Percentiles rank a stretch among this genome's conserved stretches.
Conservation (phyloP, 495 filamentous ascomycete species). For the Xylaria telfairii region DNA sequence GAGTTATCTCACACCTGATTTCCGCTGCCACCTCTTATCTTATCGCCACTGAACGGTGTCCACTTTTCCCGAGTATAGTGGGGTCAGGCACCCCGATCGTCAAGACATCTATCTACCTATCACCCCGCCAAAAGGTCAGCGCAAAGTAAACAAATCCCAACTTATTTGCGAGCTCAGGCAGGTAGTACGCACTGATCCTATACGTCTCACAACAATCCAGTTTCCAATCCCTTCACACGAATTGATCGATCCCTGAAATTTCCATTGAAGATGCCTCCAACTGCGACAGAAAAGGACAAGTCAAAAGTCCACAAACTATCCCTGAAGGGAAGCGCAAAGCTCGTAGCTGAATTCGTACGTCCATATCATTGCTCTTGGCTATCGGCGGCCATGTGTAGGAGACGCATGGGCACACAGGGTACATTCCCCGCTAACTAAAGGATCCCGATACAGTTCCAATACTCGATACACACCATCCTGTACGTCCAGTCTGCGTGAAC, state of each 20-base stretch:
- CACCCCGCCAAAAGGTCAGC: slow-evolving; percentile 39
- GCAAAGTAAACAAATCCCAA: slow-evolving; percentile 39
- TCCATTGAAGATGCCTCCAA: slow-evolving; percentile 28
- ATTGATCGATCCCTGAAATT: not conserved
- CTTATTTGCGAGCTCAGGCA: not conserved
- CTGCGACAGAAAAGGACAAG: slow-evolving; percentile 70
- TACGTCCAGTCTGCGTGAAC: slow-evolving; percentile 40
- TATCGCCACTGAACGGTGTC: not conserved
- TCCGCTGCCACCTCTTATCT: not conserved
- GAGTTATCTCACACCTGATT: not conserved
- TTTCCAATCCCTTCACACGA: not conserved
- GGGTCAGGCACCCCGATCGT: not conserved
- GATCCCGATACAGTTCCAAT: slow-evolving; percentile 80
- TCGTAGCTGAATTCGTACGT: slow-evolving; percentile 93
- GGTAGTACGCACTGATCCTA: not conserved
- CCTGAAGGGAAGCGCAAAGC: slow-evolving; percentile 89
- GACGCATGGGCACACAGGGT: not conserved
- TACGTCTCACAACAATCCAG: not conserved
- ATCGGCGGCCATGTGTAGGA: not conserved
- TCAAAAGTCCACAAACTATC: slow-evolving; percentile 94
- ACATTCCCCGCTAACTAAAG: not conserved
- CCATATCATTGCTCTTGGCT: not conserved
- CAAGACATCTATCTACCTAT: slow-evolving; percentile 19
- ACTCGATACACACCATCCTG: slow-evolving; percentile 95
- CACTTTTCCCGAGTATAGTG: no score